Evolutionary conservation across 495 filamentous ascomycete species (phyloP).

Genomic region (Acidiella bohemica): DNA sequence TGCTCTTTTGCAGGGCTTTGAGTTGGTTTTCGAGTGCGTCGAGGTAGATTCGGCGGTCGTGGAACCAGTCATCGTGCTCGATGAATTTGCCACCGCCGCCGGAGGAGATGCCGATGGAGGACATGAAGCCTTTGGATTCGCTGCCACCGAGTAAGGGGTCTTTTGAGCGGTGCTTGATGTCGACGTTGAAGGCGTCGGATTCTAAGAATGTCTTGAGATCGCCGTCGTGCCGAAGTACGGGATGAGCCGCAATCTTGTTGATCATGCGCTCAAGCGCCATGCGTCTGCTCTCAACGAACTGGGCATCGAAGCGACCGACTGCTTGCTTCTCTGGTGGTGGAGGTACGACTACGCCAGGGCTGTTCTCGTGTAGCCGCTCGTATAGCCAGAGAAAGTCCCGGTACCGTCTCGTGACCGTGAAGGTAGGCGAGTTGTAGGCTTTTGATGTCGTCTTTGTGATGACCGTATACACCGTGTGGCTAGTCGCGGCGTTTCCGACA

Average conservation of each 20-base stretch:
- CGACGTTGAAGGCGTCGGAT: conserved; percentile 86
- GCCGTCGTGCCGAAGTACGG: conserved; percentile 79
- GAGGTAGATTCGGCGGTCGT: conserved; percentile 85
- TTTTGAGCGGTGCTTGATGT: conserved; percentile 79
- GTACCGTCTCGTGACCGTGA: conserved; percentile 83
- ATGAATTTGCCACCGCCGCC: conserved; percentile 76
- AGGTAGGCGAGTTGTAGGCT: conserved; percentile 74
- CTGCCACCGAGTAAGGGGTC: conserved; percentile 57
- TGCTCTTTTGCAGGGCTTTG: conserved; percentile 82
- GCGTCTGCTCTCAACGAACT: conserved; percentile 86
- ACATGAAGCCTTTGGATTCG: conserved; percentile 65
- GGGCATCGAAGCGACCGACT: conserved; percentile 87
- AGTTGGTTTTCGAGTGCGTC: conserved; percentile 92
- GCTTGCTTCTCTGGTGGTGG: conserved; percentile 97
- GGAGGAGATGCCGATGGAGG: conserved; percentile 59
- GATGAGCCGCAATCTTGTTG: conserved; percentile 84
- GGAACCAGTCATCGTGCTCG: conserved; percentile 99
- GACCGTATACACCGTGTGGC: conserved; percentile 94
- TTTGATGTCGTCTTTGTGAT: conserved; percentile 93
- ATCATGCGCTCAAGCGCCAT: conserved; percentile 91
- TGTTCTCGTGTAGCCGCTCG: conserved; percentile 81
- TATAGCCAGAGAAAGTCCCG: conserved; percentile 97
- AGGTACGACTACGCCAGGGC: conserved; percentile 86
- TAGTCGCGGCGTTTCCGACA: conserved; percentile 89
- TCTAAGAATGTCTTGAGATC: conserved; percentile 95